Conservation (phyloP, 2,329 filamentous ascomycete genomes). For the Ampelomyces quisqualis region DNA sequence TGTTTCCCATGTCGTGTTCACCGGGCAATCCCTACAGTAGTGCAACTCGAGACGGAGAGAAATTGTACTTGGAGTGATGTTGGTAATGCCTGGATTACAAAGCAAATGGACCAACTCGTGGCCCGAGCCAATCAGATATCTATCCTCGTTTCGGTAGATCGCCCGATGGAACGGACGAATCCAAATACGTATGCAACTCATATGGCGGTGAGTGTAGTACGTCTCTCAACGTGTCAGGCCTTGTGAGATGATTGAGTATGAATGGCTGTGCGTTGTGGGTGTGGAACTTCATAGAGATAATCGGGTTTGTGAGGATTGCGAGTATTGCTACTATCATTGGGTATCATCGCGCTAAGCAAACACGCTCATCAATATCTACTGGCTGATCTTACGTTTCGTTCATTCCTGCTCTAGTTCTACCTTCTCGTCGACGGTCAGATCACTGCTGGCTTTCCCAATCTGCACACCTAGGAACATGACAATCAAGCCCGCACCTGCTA, state of each 20-base stretch:
- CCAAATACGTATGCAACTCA: background rate
- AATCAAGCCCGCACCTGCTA: conserved; percentile 31
- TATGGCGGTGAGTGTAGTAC: background rate
- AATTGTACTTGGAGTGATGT: background rate
- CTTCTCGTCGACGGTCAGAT: conserved; percentile 37
- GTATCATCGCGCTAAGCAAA: background rate
- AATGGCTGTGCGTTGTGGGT: background rate
- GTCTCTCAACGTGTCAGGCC: background rate
- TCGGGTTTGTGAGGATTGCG: background rate
- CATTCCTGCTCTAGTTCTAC: conserved; percentile 35
- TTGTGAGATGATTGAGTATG: background rate
- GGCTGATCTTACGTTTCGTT: conserved; percentile 8
- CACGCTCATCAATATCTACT: background rate
- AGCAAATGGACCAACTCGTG: background rate
- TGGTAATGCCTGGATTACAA: background rate
- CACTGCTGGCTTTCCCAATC: conserved; percentile 41
- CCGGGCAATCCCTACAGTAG: background rate
- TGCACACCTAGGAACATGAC: conserved; percentile 42
- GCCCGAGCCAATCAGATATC: background rate
- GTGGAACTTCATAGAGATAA: background rate
- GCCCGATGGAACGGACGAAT: background rate
- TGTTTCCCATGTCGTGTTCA: background rate
- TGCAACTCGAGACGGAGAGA: background rate
- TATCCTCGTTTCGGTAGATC: background rate
- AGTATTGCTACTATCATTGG: no score